Conservation (phyloP, 1,139 yeast genomes). For the Candida albicans region DNA sequence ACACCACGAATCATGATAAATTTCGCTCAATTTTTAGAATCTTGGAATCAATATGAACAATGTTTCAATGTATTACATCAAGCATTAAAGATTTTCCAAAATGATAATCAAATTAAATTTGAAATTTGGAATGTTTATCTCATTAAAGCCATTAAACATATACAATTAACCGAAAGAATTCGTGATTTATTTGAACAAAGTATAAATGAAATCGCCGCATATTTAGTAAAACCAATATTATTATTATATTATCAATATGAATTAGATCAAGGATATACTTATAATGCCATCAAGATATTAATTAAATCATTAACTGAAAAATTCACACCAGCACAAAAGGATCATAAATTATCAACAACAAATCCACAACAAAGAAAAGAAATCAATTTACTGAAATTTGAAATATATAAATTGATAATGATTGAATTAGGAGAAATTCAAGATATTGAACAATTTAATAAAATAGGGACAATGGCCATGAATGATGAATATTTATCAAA, state of each 20-base stretch:
- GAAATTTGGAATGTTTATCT: slow-evolving; percentile 77
- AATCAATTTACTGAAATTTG: slow-evolving; percentile 23
- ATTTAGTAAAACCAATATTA: slow-evolving; percentile 46
- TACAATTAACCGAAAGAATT: slow-evolving; percentile 50
- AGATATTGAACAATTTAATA: slow-evolving; percentile 19
- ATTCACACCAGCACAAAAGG: slow-evolving; percentile 4
- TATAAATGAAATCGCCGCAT: slow-evolving; percentile 37
- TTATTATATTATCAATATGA: slow-evolving; percentile 66
- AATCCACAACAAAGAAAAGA: slow-evolving; percentile 10
- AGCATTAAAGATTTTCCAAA: slow-evolving; percentile 56
- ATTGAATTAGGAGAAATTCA: slow-evolving; percentile 11
- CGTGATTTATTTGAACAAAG: slow-evolving; percentile 75
- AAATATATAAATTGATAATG: slow-evolving; percentile 20
- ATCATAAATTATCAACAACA: not conserved
- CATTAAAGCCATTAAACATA: slow-evolving; percentile 43
- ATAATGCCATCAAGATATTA: slow-evolving; percentile 30
- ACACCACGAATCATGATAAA: slow-evolving; percentile 68
- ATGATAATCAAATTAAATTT: slow-evolving; percentile 56
- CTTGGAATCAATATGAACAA: slow-evolving; percentile 46
- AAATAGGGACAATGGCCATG: slow-evolving; percentile 17
- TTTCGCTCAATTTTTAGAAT: slow-evolving; percentile 64
- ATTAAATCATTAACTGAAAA: slow-evolving; percentile 17
- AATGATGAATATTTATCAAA: slow-evolving; percentile 25
- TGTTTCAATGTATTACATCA: slow-evolving; percentile 67
- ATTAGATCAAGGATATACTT: slow-evolving; percentile 25